Evolutionary conservation across 2,329 filamentous ascomycete genomes (phyloP).

Genomic region (Nigrospora osmanthi): DNA sequence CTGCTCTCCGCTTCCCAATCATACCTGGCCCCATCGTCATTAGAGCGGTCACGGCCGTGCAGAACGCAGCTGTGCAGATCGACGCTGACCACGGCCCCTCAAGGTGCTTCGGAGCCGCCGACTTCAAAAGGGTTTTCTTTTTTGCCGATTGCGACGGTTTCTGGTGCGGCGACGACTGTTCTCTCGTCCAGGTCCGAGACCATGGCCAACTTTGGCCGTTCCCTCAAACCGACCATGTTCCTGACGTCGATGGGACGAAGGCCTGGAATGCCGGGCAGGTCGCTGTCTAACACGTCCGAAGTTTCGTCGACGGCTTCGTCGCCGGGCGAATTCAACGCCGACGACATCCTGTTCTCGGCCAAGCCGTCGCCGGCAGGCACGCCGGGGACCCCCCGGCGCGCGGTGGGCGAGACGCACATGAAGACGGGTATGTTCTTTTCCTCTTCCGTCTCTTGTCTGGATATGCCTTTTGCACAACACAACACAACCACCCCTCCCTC

Average conservation of each 20-base stretch:
- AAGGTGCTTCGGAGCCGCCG: too few species aligned
- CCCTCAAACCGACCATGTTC: constrained; percentile 39
- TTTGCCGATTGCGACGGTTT: too few species aligned
- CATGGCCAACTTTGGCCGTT: constrained; percentile 42
- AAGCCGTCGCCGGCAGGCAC: constrained; percentile 18
- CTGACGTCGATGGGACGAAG: constrained; percentile 31
- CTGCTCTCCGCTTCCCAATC: too few species aligned
- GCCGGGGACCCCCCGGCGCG: constrained; percentile 4
- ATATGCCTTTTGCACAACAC: too few species aligned
- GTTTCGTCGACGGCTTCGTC: constrained; percentile 27
- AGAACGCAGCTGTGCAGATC: too few species aligned
- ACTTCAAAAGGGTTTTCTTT: too few species aligned
- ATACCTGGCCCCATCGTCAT: too few species aligned
- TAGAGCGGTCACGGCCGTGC: too few species aligned
- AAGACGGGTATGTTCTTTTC: constrained; percentile 5
- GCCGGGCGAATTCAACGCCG: constrained; percentile 16
- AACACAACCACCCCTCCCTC: too few species aligned
- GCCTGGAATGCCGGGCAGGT: constrained; percentile 33
- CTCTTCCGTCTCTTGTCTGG: neutral
- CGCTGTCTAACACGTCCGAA: constrained; percentile 39
- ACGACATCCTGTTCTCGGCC: constrained; percentile 28
- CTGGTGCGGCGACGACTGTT: neutral
- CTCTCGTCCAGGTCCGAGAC: neutral
- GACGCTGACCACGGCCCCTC: too few species aligned
- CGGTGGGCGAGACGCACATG: constrained; percentile 9